Evolutionary conservation across 352 stramenopile species (phyloP).

Genomic region (Pythium oligandrum): DNA sequence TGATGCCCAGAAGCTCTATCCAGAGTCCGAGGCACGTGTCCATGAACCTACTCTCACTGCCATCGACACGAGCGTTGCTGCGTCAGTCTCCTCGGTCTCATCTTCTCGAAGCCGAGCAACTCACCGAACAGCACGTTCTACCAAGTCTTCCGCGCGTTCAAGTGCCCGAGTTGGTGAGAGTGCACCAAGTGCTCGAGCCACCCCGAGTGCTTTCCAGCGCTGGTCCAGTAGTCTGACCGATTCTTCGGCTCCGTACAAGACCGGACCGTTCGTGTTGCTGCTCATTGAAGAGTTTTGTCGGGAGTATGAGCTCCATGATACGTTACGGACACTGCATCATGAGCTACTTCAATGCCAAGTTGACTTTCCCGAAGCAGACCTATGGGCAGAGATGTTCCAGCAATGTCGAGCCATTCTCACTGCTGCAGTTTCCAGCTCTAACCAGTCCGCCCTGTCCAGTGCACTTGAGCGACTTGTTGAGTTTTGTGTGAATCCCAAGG

Average conservation of each 20-base stretch:
- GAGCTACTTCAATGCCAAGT: conserved; percentile 34
- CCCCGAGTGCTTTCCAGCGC: not conserved
- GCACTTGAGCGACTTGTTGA: conserved; percentile 50
- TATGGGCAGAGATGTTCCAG: conserved; percentile 63
- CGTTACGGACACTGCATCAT: conserved; percentile 22
- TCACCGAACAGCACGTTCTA: too few species aligned
- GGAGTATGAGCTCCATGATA: conserved; percentile 30
- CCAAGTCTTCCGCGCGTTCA: too few species aligned
- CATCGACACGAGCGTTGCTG: too few species aligned
- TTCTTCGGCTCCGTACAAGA: conserved; percentile 11
- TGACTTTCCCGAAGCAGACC: conserved; percentile 16
- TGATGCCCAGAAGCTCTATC: too few species aligned
- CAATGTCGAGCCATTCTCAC: conserved; percentile 35
- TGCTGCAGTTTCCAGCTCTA: conserved; percentile 10
- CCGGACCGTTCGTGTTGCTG: conserved; percentile 40
- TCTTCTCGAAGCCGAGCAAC: too few species aligned
- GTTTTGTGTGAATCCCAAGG: conserved; percentile 32
- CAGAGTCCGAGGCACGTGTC: too few species aligned
- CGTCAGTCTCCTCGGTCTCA: too few species aligned
- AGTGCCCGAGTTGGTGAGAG: too few species aligned
- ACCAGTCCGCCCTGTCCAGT: not conserved
- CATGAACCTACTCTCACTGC: too few species aligned
- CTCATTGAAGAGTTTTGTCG: conserved; percentile 61
- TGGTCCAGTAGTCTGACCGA: not conserved
- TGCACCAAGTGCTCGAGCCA: not conserved